phyloP scores from a whole-genome alignment of 2,329 filamentous ascomycete species.

The Arthrobotrys entomopaga region DNA sequence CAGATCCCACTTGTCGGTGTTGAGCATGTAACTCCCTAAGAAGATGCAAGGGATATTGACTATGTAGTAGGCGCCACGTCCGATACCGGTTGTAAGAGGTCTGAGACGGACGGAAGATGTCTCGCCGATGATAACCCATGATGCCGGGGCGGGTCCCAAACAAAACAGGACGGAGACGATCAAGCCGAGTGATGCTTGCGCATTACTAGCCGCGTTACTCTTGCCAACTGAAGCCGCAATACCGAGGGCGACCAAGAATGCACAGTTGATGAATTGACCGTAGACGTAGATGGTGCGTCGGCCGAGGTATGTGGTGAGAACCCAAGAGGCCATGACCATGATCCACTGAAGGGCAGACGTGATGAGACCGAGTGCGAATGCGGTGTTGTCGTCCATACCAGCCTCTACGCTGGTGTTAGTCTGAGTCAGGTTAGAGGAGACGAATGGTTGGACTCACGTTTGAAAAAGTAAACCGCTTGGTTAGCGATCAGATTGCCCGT shows the following conservation, averaged over 20 bases:
- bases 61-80: conserved; percentile 66
- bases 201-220: conserved; percentile 67
- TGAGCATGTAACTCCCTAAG: conserved; percentile 62
- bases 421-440: conserved; percentile 57
- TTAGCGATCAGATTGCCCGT: conserved; percentile 60
- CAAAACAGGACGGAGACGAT: conserved; percentile 68
- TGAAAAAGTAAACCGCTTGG: conserved; percentile 64
- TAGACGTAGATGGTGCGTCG: conserved; percentile 73
- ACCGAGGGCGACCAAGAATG: conserved; percentile 70
- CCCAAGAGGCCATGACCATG: conserved; percentile 74
- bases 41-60: conserved; percentile 64
- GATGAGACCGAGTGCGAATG: conserved; percentile 65
- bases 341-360: conserved; percentile 72
- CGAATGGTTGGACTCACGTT: conserved; percentile 61
- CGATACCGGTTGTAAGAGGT: conserved; percentile 66
- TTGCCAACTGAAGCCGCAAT: conserved; percentile 69
- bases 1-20: conserved; percentile 34
- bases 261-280: conserved; percentile 68
- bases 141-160: conserved; percentile 69
- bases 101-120: conserved; percentile 64
- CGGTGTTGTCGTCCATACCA: conserved; percentile 60
- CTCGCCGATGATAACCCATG: conserved; percentile 65
- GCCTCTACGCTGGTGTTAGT: conserved; percentile 64
- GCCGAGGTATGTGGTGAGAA: conserved; percentile 72
- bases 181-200: conserved; percentile 65